Percentiles rank a stretch among this genome's conserved stretches.
Conservation (phyloP, 345 rosid genomes). For the Adansonia digitata region DNA sequence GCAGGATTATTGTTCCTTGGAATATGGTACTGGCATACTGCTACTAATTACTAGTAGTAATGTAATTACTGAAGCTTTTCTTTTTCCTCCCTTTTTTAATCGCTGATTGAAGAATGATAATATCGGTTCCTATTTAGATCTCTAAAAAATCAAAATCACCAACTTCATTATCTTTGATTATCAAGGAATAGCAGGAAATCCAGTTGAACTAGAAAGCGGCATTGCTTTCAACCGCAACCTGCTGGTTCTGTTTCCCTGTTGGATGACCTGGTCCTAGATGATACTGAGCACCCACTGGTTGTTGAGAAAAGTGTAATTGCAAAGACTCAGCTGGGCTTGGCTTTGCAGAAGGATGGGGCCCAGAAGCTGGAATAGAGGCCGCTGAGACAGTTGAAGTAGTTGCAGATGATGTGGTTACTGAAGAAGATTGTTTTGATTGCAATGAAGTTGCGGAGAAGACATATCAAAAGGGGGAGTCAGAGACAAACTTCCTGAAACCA, state of each 20-base stretch:
- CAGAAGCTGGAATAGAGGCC: conserved; percentile 35
- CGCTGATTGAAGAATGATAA: no score
- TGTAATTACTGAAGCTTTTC: no score
- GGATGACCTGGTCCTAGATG: conserved; percentile 37
- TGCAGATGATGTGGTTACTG: conserved; percentile 29
- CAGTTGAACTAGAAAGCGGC: conserved; percentile 35
- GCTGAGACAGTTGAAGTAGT: conserved; percentile 42
- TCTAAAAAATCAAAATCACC: no score
- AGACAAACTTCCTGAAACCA: conserved; percentile 53
- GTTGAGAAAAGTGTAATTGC: conserved; percentile 47
- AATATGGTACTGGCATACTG: no score
- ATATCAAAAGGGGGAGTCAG: conserved; percentile 71
- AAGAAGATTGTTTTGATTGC: conserved; percentile 44
- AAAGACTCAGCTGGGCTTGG: conserved; percentile 34
- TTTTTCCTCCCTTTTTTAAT: no score
- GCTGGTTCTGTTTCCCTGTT: conserved; percentile 32
- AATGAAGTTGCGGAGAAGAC: conserved; percentile 54
- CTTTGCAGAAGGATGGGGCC: conserved; percentile 40
- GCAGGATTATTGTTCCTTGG: no score
- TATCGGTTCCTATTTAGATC: no score
- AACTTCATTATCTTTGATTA: no score
- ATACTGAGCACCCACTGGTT: conserved; percentile 37
- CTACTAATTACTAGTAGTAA: no score
- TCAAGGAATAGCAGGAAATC: conserved; percentile 43
- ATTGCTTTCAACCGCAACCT: conserved; percentile 28